A percentile compares a stretch with the other conserved stretches of the same genome.
Evolutionary conservation across 2,329 filamentous ascomycete species (phyloP).

Genomic region (Alternaria triticimaculans): DNA sequence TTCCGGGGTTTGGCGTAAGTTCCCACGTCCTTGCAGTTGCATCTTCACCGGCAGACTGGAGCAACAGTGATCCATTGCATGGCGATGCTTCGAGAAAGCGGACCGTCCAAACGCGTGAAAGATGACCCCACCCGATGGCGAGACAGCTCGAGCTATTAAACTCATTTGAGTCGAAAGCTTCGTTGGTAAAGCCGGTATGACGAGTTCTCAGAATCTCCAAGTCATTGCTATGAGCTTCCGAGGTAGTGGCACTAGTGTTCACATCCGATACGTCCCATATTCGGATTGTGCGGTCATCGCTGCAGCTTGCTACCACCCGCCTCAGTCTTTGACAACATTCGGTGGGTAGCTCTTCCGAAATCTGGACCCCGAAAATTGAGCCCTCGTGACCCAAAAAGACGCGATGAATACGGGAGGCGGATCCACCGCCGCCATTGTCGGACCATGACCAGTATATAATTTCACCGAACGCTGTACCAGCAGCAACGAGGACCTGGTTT

Average conservation of each 20-base stretch:
- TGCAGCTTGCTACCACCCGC: slow-evolving; percentile 86
- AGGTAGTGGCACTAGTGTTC: slow-evolving; percentile 11
- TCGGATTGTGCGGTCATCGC: slow-evolving; percentile 88
- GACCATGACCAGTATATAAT: slow-evolving; percentile 85
- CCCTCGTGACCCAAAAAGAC: slow-evolving; percentile 79
- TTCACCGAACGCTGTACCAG: slow-evolving; percentile 93
- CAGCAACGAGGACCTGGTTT: slow-evolving; percentile 74
- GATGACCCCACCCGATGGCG: slow-evolving; percentile 82
- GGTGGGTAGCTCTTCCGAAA: slow-evolving; percentile 60
- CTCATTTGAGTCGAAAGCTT: slow-evolving; percentile 28
- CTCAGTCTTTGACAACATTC: slow-evolving; percentile 48
- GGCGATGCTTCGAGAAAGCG: slow-evolving; percentile 61
- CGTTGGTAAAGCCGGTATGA: slow-evolving; percentile 55
- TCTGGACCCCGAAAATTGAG: slow-evolving; percentile 87
- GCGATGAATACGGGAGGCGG: slow-evolving; percentile 56
- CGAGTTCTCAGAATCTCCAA: slow-evolving; percentile 34
- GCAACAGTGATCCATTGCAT: slow-evolving; percentile 47
- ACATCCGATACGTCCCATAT: slow-evolving; percentile 80
- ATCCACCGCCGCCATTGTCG: slow-evolving; percentile 29
- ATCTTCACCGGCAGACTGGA: slow-evolving; percentile 88
- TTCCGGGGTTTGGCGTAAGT: slow-evolving; percentile 14
- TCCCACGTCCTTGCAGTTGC: slow-evolving; percentile 76
- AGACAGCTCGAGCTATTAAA: slow-evolving; percentile 53
- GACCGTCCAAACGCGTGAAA: slow-evolving; percentile 88
- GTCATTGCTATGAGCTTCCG: slow-evolving; percentile 30